Base-by-base conservation (phyloP, 164 flowering plant genomes). In the Chimonanthus salicifolius region DNA sequence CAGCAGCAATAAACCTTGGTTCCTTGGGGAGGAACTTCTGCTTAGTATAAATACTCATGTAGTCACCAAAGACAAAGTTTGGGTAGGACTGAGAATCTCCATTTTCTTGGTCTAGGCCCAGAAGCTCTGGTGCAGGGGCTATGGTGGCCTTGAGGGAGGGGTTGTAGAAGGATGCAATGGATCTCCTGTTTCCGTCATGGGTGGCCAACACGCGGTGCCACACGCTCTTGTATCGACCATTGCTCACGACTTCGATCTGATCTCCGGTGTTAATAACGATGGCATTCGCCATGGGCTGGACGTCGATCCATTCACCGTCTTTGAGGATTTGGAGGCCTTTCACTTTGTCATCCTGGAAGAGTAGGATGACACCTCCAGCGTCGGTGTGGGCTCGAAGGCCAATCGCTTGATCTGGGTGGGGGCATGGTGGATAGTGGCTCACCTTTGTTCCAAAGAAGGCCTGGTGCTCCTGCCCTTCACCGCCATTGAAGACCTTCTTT, bases 341-440 rank as follows among this genome's bases (percentile, higher is more conserved):
- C 15, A 89, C 97, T 58, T 82, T 47, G 72, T 92, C 97, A 47
- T 92, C 98, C 68, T 94, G 98, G 86, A 87, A 92, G 64, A 94
- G 94, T 9, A 94, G 72, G 80, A 94, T 87, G 74, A 94, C 92
- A 5, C 98, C 97, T 0, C 97, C 97, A 0, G 98, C 98, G 44
- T 92, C 97, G 2, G 98, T 94, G 86, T 94, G 97, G 33, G 98
- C 92, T 67, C 98, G 81, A 7, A 94, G 90, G 33, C 94, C 98
- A 8, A 74, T 85, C 67, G 89, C 88, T 8, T 74, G 78, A 45
- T 90, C 91, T 0, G 97, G 94, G 45, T 78, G 81, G 2, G 94
- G 91, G 69, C 94, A 92, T 2, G 98, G 97, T 4, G 98, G 97
- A 77, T 92, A 94, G 79, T 94, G 96, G 84, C 93, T 88, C 49